Base-by-base conservation (phyloP, 257 asterid species). In the Parsonsia alboflavescens region DNA sequence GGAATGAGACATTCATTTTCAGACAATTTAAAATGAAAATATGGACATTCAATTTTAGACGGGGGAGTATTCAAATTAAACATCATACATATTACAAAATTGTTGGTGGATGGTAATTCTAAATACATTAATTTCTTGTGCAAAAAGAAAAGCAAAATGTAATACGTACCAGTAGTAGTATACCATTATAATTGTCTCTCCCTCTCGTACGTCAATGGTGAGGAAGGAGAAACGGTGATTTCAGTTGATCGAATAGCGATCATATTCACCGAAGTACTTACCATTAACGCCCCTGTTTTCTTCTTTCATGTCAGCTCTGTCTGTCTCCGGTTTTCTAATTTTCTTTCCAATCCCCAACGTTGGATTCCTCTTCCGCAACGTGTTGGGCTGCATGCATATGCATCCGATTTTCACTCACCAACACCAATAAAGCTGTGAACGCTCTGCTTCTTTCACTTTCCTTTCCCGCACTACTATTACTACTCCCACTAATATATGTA, bases 201-300 rank as follows among this genome's bases (percentile, higher is more conserved):
- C 7, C n/a, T 19, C 0, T 8, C 24, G 17, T 19, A 0, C 70
- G 50, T 52, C 26, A 49, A 70, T 48, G 26, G 74, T 70, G 62
- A n/a, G n/a, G n/a, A 48, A 70, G 12, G 36, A 36, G 15, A 64
- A 64, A 64, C 24, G 16, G 45, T 33, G 46, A 41, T 42, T 22
- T 68, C n/a, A 24, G n/a, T 62, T 24, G 42, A 44, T 68, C 57
- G 26, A 33, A 33, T 33, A 72, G 64, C 70, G 77, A 77, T n/a
- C n/a, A n/a, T 77, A 64, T 21, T 28, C 17, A 22, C 81, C 81
- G 68, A 72, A 26, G 77, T 44, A 33, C 3, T 33, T 33, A 33
- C 39, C 39, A 7, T 45, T 24, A 44, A 0, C 79, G 74, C 79
- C 73, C 79, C 63, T 17, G 16, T 68, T 50, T 75, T 75, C 16